Percentiles rank a stretch among this genome's conserved stretches.
Evolutionary conservation across 192 early-diverging fungal species (phyloP).

Genomic region (Podochytrium sp.): DNA sequence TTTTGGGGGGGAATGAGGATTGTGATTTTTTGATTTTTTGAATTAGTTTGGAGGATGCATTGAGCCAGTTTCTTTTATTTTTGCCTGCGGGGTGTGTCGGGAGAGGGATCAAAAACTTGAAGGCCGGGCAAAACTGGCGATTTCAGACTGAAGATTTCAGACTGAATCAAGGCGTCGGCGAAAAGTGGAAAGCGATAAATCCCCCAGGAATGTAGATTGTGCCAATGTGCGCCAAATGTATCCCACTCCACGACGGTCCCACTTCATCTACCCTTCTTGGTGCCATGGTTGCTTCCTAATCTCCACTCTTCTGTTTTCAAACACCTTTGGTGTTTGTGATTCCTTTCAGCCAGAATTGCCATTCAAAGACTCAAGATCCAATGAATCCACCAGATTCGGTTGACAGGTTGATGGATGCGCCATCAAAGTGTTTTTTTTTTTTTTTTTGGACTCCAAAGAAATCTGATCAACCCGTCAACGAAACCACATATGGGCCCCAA

Average conservation of each 20-base stretch:
- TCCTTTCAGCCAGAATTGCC: background rate
- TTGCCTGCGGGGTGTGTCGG: background rate
- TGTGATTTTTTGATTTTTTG: too few species aligned
- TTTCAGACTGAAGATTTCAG: background rate
- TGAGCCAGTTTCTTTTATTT: too few species aligned
- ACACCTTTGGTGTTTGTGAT: background rate
- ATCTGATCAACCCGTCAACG: background rate
- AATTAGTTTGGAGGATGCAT: too few species aligned
- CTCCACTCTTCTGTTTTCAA: background rate
- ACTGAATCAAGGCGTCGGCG: background rate
- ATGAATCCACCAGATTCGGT: background rate
- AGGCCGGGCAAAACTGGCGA: background rate
- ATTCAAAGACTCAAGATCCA: background rate
- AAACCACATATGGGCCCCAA: conserved; percentile 29
- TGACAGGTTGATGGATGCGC: background rate
- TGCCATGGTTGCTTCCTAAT: background rate
- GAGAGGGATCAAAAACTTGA: background rate
- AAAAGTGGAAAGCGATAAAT: too few species aligned
- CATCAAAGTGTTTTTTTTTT: background rate
- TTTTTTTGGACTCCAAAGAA: background rate
- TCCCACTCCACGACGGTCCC: too few species aligned
- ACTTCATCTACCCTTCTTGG: too few species aligned
- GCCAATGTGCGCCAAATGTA: too few species aligned
- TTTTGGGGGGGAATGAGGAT: background rate
- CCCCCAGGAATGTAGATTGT: too few species aligned